These are phyloP conservation scores for Botrytis hyacinthi DNA, from an alignment of 2,329 filamentous ascomycete species.

Conservation along the genomic window DNA sequence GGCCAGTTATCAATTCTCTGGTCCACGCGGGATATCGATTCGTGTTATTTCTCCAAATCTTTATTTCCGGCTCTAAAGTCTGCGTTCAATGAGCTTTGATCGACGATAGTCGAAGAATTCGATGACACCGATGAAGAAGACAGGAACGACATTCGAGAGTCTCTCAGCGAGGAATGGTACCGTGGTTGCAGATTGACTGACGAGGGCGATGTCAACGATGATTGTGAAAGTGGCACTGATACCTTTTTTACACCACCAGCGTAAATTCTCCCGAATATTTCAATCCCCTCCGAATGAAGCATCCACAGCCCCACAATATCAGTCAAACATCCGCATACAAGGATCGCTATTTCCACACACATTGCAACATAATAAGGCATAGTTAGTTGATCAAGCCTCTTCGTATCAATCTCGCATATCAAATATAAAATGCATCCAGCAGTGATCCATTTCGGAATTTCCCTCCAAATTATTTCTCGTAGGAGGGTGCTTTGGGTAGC, in stretches of 20 bases:
- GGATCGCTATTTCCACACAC: not conserved
- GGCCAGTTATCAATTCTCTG: not conserved
- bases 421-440: not conserved
- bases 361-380: not conserved
- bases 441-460: not conserved
- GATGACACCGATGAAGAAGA: not conserved
- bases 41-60: not conserved
- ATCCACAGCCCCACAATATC: not conserved
- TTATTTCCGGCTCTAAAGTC: not conserved
- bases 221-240: not conserved
- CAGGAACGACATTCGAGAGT: not conserved
- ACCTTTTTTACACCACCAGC: not conserved
- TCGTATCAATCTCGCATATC: not conserved
- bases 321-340: not conserved
- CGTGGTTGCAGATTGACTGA: not conserved
- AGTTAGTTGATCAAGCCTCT: not conserved
- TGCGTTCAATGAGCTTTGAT: not conserved
- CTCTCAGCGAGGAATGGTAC: rapidly evolving
- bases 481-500: not conserved
- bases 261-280: not conserved
- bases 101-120: not conserved
- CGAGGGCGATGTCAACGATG: not conserved
- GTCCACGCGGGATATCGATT: not conserved
- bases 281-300: not conserved
- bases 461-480: not conserved